phyloP scores from a whole-genome alignment of 306 rosid genomes.

The Begonia masoniana region DNA sequence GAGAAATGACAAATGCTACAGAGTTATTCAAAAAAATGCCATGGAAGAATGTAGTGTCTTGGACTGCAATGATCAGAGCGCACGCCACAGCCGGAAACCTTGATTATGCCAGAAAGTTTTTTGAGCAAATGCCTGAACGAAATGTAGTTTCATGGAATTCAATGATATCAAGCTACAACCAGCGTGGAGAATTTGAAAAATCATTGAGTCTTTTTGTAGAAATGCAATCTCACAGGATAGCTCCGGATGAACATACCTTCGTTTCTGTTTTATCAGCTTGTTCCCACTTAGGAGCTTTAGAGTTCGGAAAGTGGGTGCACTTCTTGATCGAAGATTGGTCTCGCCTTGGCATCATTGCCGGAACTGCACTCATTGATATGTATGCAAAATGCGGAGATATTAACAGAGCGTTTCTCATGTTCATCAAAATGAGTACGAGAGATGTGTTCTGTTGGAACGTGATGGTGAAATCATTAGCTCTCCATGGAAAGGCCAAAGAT shows the following conservation, averaged over 20 bases:
- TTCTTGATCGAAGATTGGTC: slow-evolving; percentile 12
- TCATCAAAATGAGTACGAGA: slow-evolving; percentile 14
- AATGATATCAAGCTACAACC: slow-evolving; percentile 17
- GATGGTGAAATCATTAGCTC: slow-evolving; percentile 14
- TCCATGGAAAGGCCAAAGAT: slow-evolving; percentile 14
- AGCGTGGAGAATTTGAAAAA: slow-evolving; percentile 8
- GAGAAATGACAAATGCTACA: slow-evolving; percentile 7
- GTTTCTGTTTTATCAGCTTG: slow-evolving; percentile 21
- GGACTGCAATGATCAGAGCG: slow-evolving; percentile 16
- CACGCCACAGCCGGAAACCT: slow-evolving; percentile 14
- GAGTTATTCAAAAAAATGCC: slow-evolving; percentile 14
- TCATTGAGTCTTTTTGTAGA: slow-evolving; percentile 13
- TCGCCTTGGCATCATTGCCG: slow-evolving; percentile 15
- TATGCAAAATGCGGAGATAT: slow-evolving; percentile 22
- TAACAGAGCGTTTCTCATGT: slow-evolving; percentile 7
- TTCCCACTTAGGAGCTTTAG: slow-evolving; percentile 13
- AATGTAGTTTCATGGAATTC: slow-evolving; percentile 22
- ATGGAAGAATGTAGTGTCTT: slow-evolving; percentile 17
- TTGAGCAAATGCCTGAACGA: slow-evolving; percentile 17
- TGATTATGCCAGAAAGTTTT: slow-evolving; percentile 10
- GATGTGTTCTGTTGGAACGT: slow-evolving; percentile 23
- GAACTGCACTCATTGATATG: slow-evolving; percentile 19
- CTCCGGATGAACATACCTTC: slow-evolving; percentile 16
- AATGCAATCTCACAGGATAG: slow-evolving; percentile 10
- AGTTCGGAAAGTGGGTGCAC: slow-evolving; percentile 14